Percentiles rank a stretch among this genome's conserved stretches.
phyloP scores from a whole-genome alignment of 306 rosid species.

The Mucuna pruriens region DNA sequence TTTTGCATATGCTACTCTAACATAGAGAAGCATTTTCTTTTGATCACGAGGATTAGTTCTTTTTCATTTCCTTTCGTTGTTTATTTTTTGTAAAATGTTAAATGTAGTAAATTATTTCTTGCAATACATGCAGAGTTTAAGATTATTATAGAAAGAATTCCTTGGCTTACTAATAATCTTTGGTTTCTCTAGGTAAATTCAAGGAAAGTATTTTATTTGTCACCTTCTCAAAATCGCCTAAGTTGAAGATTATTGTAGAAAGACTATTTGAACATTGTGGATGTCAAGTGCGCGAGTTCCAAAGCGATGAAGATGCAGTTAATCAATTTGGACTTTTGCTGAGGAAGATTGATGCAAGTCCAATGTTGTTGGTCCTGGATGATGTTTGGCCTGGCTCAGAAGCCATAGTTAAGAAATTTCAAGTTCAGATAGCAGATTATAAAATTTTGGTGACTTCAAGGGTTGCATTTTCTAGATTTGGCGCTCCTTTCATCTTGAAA shows the following conservation, averaged over 20 bases:
- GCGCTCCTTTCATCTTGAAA: background rate
- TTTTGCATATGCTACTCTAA: background rate
- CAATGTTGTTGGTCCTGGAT: constrained; percentile 53
- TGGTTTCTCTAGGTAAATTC: background rate
- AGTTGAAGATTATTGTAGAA: background rate
- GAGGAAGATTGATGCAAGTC: background rate
- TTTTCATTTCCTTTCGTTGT: background rate
- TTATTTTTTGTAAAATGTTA: background rate
- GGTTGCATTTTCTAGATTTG: constrained; percentile 30
- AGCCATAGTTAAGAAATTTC: background rate
- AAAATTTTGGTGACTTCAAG: background rate
- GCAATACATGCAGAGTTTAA: background rate
- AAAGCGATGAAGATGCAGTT: background rate
- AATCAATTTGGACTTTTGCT: constrained; percentile 33
- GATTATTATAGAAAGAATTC: background rate
- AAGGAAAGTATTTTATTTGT: background rate
- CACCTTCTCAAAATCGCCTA: background rate
- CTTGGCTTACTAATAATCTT: background rate
- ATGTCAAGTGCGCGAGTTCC: background rate
- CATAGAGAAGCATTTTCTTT: background rate
- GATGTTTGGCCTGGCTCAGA: constrained; percentile 24
- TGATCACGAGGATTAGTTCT: background rate
- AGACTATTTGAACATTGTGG: background rate
- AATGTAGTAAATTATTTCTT: background rate
- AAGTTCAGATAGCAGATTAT: background rate